Conservation (phyloP, 345 rosid species). For the Arabidopsis arenosa region DNA sequence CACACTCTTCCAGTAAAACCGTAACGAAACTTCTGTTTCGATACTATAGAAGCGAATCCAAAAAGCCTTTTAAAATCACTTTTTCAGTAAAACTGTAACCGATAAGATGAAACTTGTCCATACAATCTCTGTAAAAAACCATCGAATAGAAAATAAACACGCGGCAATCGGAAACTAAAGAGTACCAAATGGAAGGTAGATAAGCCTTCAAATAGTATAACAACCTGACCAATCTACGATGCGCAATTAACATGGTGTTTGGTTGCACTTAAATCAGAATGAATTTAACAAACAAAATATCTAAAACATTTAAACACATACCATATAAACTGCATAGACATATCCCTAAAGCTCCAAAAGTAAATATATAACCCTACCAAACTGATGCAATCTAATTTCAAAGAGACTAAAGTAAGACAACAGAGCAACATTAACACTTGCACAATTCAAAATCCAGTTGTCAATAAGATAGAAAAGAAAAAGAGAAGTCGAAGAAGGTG, state of each 20-base stretch:
- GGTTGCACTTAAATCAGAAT: not conserved
- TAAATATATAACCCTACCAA: conserved; percentile 27
- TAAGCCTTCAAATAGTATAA: conserved; percentile 6
- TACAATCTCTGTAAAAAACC: not conserved
- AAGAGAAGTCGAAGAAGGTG: not conserved
- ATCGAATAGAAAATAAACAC: conserved; percentile 17
- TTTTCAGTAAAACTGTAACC: conserved; percentile 31
- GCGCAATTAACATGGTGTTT: not conserved
- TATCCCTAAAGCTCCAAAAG: conserved; percentile 30
- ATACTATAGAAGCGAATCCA: conserved; percentile 21
- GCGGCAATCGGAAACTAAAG: conserved; percentile 14
- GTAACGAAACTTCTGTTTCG: not conserved
- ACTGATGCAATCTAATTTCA: conserved; percentile 10
- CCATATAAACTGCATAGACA: conserved; percentile 35
- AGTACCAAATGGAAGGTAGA: conserved; percentile 21
- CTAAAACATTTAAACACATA: conserved; percentile 33
- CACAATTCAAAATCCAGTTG: not conserved
- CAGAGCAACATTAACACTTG: conserved; percentile 23
- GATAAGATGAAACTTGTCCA: conserved; percentile 10
- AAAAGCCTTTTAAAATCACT: not conserved
- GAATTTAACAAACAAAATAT: conserved; percentile 19
- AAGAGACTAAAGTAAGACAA: conserved; percentile 25
- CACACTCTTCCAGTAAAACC: no score
- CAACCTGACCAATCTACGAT: not conserved
- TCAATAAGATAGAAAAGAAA: not conserved